Percentiles rank a stretch among this genome's conserved stretches.
phyloP scores from a whole-genome alignment of 2,329 filamentous ascomycete species.

The Colletotrichum abscissum region DNA sequence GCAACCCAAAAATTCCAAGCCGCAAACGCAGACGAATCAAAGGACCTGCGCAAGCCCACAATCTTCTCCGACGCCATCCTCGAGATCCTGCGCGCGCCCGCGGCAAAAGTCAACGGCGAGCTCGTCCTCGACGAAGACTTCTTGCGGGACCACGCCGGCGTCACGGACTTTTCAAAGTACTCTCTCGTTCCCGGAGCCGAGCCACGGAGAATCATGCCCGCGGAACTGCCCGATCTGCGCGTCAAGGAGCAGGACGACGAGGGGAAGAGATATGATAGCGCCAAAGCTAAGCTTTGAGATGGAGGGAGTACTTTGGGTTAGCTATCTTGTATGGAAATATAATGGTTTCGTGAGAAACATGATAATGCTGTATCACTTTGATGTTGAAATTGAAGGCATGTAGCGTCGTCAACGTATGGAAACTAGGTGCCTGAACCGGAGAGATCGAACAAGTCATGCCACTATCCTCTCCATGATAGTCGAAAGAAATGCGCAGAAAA shows the following conservation, averaged over 20 bases:
- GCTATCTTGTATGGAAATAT: not conserved
- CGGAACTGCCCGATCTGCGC: constrained; percentile 72
- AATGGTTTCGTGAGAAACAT: no score
- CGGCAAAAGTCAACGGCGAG: constrained; percentile 74
- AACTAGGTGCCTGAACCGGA: no score
- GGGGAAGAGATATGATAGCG: constrained; percentile 77
- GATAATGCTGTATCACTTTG: no score
- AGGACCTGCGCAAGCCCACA: constrained; percentile 74
- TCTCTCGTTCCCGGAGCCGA: constrained; percentile 70
- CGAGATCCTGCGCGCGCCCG: constrained; percentile 73
- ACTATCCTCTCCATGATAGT: not conserved
- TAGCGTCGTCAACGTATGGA: no score
- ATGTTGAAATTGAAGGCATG: no score
- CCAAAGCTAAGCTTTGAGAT: constrained; percentile 51
- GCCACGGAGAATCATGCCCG: constrained; percentile 84
- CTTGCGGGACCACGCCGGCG: constrained; percentile 69
- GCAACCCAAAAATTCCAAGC: constrained; percentile 70
- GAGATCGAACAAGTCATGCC: not conserved
- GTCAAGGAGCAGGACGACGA: constrained; percentile 86
- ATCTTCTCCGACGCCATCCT: constrained; percentile 86
- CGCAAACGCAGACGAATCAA: constrained; percentile 56
- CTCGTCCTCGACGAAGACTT: constrained; percentile 86
- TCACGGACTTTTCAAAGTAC: constrained; percentile 80
- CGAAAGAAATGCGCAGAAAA: not conserved
- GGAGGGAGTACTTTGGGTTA: not conserved